These are phyloP conservation scores for Coniophora puteana DNA, from an alignment of 1,284 basidiomycete genomes.

Conservation along the genomic window DNA sequence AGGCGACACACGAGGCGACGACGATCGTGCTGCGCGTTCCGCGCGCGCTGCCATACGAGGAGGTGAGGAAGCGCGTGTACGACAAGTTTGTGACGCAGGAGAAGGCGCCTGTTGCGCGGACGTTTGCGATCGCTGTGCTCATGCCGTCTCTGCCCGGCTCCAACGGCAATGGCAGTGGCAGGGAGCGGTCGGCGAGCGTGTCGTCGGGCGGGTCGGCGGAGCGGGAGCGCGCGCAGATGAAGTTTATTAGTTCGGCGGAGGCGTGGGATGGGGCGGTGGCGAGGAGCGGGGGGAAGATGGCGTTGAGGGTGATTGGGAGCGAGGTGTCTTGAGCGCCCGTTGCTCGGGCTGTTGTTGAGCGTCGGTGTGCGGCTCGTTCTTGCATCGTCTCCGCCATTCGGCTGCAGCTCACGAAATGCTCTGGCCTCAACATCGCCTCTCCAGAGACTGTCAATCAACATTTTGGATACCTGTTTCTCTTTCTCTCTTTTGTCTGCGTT, in stretches of 20 bases:
- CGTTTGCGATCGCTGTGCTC: constrained; percentile 52
- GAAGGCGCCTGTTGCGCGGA: constrained; percentile 44
- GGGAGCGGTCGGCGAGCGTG: constrained; percentile 32
- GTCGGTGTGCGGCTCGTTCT: no score
- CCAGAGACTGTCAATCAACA: no score
- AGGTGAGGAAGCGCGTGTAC: constrained; percentile 51
- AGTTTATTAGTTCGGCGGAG: constrained; percentile 33
- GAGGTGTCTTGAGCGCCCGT: no score
- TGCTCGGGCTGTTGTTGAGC: no score
- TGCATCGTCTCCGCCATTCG: no score
- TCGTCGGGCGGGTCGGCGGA: constrained; percentile 26
- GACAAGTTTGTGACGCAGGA: constrained; percentile 63
- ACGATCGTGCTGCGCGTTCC: constrained; percentile 59
- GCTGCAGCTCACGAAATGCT: no score
- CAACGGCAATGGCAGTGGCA: constrained; percentile 15
- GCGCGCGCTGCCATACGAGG: constrained; percentile 39
- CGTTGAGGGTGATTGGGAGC: constrained; percentile 30
- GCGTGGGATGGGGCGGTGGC: constrained; percentile 38
- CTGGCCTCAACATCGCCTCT: no score
- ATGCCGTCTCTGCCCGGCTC: constrained; percentile 19
- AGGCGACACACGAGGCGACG: constrained; percentile 56
- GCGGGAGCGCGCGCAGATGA: constrained; percentile 19
- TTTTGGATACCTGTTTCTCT: no score
- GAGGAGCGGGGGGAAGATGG: constrained; percentile 20
- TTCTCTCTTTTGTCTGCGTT: no score